Percentiles rank a stretch among this genome's conserved stretches.
Evolutionary conservation across 2,329 filamentous ascomycete genomes (phyloP).

Genomic region (Microcyclospora tardicrescens): DNA sequence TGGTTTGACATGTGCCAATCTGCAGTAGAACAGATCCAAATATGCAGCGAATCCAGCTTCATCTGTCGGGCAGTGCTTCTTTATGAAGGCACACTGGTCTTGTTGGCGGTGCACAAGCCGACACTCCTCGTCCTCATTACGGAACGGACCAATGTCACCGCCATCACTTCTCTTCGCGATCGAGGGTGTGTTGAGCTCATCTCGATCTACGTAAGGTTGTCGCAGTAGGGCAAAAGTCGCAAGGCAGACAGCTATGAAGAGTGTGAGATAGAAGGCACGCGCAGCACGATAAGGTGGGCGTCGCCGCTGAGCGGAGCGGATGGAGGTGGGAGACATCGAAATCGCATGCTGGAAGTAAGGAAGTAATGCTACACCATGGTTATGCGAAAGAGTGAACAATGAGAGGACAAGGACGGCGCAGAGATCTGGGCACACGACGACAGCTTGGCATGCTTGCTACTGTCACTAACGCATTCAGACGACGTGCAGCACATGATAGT

Average conservation of each 20-base stretch:
- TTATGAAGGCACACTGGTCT: conserved; percentile 81
- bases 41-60: conserved; percentile 85
- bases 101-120: conserved; percentile 58
- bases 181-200: neutral
- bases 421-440: no score
- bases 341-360: neutral
- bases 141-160: neutral
- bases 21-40: conserved; percentile 82
- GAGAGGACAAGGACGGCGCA: no score
- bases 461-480: no score
- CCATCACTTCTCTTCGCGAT: neutral
- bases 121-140: conserved; percentile 46
- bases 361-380: no score
- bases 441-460: no score
- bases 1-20: conserved; percentile 52
- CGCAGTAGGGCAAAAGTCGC: conserved; percentile 12
- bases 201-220: conserved; percentile 1
- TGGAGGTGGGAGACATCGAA: neutral
- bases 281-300: conserved; percentile 26
- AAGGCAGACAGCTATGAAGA: conserved; percentile 23
- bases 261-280: conserved; percentile 33
- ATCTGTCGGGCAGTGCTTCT: conserved; percentile 69
- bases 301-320: conserved; percentile 3
- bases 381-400: no score
- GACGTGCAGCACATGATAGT: no score